A percentile compares a stretch with the other conserved stretches of the same genome.
phyloP scores from a whole-genome alignment of 1,139 yeast species.

The Yamadazyma songkhlaensis region DNA sequence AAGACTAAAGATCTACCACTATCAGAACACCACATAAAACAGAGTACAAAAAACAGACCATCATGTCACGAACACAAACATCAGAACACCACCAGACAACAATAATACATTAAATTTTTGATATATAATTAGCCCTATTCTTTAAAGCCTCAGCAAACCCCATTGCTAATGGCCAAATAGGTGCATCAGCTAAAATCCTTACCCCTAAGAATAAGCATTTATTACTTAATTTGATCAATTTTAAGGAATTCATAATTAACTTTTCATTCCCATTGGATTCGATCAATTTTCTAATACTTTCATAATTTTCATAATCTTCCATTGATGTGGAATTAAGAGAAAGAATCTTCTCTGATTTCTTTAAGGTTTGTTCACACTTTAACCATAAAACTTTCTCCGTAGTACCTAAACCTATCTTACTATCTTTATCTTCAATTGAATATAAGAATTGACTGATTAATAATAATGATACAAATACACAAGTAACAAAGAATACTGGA shows the following conservation, averaged over 20 bases:
- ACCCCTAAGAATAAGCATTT: constrained; percentile 65
- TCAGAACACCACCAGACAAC: no score
- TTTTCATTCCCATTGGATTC: constrained; percentile 16
- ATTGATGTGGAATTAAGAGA: constrained; percentile 9
- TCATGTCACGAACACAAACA: no score
- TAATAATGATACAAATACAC: constrained; percentile 59
- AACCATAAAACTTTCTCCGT: constrained; percentile 51
- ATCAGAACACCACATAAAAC: no score
- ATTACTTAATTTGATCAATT: constrained; percentile 37
- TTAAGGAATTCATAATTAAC: constrained; percentile 16
- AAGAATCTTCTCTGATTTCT: constrained; percentile 48
- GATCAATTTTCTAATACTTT: constrained; percentile 22
- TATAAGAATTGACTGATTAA: constrained; percentile 61
- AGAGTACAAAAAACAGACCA: no score
- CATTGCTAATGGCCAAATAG: constrained; percentile 78
- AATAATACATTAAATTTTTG: constrained; percentile 9
- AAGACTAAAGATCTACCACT: no score
- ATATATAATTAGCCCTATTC: constrained; percentile 52
- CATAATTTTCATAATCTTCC: constrained; percentile 28
- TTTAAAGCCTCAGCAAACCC: constrained; percentile 75
- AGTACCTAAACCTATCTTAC: constrained; percentile 18
- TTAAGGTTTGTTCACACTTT: constrained; percentile 47
- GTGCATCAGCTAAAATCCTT: constrained; percentile 73
- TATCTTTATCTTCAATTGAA: constrained; percentile 42
- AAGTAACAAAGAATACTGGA: constrained; percentile 70